Base-by-base conservation (phyloP, 495 filamentous ascomycete species). In the Xylaria castorea region DNA sequence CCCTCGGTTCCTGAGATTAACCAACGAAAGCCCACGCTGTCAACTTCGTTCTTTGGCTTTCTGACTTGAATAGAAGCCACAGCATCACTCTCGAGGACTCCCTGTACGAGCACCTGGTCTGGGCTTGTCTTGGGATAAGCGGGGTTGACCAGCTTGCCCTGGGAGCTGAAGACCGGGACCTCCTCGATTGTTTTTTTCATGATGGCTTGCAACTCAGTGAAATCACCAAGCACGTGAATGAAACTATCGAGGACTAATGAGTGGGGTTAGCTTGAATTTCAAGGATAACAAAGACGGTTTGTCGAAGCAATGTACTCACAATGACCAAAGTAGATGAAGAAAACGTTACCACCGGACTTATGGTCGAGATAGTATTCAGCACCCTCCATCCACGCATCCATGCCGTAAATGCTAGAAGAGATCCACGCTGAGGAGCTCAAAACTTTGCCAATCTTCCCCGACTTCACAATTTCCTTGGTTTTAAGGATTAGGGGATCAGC, bases 31-130 rank as follows among this genome's bases (percentile, higher is more conserved):
- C 73, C 74, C 2, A 68, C 68, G 5, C 66, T 73, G 60, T 82
- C 80, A 40, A 80, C 76, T n/a, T 81, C 74, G 0, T 75, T 48
- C 30, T 74, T 69, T 1, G 78, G 74, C 44, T 76, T 75, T n/a
- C 81, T 83, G 55, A 81, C 79, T 61, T 75, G 77, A 46, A 85
- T 69, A 20, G 81, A 80, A 12, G 81, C 76, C 0, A 80, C 72
- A 9, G 75, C 80, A 18, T 82, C 84, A 18, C 77, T 78, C 30
- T 76, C 66, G 20, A 87, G 73, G 3, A 63, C 75, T 18, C 86
- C 86, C 22, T 86, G 83, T 32, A 87, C 69, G 16, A 84, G 75
- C 50, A 87, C 77, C 42, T 85, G 80, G 66, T 87, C 86, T 16
- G 81, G 77, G 12, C 77, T 74, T 1, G 48, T 42, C 25, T 68